These are phyloP conservation scores for Fraxinus platypoda DNA, from an alignment of 305 asterid species.

Conservation along the genomic window DNA sequence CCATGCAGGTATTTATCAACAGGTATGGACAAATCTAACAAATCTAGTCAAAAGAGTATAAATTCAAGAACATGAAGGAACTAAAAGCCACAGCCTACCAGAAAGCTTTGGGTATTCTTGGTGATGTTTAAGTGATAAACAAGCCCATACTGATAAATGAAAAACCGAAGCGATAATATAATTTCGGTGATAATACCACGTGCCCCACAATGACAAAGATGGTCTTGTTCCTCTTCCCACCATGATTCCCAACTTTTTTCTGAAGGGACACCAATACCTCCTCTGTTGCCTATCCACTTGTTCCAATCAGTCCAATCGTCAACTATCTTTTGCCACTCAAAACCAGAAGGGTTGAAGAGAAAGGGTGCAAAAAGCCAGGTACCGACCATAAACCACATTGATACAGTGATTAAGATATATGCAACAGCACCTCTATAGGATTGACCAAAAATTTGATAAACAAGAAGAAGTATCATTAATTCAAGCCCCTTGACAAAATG, in stretches of 20 bases:
- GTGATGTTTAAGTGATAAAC: slow-evolving; percentile 79
- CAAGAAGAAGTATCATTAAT: slow-evolving; percentile 73
- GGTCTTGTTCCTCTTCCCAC: slow-evolving; percentile 99
- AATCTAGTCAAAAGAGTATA: slow-evolving; percentile 1
- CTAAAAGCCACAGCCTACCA: slow-evolving; percentile 41
- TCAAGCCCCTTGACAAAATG: slow-evolving; percentile 93
- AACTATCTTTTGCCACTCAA: slow-evolving; percentile 96
- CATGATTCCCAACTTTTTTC: slow-evolving; percentile 98
- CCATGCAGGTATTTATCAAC: neutral
- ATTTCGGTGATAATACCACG: slow-evolving; percentile 78
- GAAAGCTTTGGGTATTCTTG: slow-evolving; percentile 43
- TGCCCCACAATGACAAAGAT: slow-evolving; percentile 76
- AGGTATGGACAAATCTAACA: neutral
- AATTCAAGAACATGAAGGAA: slow-evolving; percentile 10
- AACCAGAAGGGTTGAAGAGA: slow-evolving; percentile 93
- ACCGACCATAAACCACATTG: slow-evolving; percentile 96
- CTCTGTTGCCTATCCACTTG: slow-evolving; percentile 87
- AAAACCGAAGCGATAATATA: slow-evolving; percentile 64
- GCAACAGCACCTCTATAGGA: slow-evolving; percentile 66
- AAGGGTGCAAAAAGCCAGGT: slow-evolving; percentile 95
- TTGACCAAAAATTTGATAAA: slow-evolving; percentile 77
- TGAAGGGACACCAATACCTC: slow-evolving; percentile 91
- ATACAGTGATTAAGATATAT: slow-evolving; percentile 71
- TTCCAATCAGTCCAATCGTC: slow-evolving; percentile 97
- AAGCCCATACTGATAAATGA: slow-evolving; percentile 86